Evolutionary conservation across 768 basidiomycete species (phyloP), one percentile per base, ranked within the genome.

Genomic region (Trametes gibbosa): DNA sequence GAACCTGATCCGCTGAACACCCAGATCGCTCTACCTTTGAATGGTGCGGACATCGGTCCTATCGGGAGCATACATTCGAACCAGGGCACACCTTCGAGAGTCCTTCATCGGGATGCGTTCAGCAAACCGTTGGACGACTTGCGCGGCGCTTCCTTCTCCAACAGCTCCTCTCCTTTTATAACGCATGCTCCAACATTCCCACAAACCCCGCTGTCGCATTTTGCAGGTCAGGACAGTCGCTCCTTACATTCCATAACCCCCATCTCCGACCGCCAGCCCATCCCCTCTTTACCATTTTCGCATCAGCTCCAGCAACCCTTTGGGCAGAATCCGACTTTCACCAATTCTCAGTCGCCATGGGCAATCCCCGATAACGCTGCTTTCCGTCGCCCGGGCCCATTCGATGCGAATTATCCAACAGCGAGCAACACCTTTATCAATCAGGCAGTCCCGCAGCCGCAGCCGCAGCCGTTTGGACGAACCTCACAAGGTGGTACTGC

Each of bases 401-500:
- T 81, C 59, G 82, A 82, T 56, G 61, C 68, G 4, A 64, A 66
- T n/a, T 78, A 77, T 59, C 77, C 81, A 9, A 77, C 78, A 23
- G 64, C 71, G 8, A 61, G 65, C 21, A 82, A 78, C 63, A 77
- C 75, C 9, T 54, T 69, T 19, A 55, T 69, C 55, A 56, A 62
- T 23, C 67, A 49, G 40, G 58, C 66, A 10, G 54, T 67, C 9
- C 61, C 66, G 14, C 65, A 65, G 9, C 61, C 66, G 14, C 65
- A 65, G n/a, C 45, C 67, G 5, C 63, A 63, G 14, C 62, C 65
- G 34, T 62, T 59, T 45, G 47, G 46, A 19, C 62, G 50, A 37
- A 49, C 29, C 49, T 43, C 58, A 16, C 61, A 47, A 21, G 47
- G 47, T 34, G 58, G 59, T 42, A 42, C 62, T 17, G 67, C 70